phyloP scores from a whole-genome alignment of 441 rosid species.

The Manihot esculenta region DNA sequence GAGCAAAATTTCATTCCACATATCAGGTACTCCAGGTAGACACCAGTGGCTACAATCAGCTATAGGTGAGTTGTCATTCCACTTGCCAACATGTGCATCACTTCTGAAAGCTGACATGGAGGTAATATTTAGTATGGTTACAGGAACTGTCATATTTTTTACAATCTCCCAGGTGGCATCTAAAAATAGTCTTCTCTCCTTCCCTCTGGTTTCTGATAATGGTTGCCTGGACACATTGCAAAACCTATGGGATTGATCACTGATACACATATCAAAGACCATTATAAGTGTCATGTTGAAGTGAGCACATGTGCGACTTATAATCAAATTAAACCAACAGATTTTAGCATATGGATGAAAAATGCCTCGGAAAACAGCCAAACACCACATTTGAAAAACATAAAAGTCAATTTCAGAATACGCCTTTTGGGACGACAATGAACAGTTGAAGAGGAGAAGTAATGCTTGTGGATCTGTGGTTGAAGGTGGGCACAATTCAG shows the following conservation, averaged over 20 bases:
- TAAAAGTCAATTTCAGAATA: too few relatives aligned
- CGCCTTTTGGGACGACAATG: too few relatives aligned
- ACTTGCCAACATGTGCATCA: conserved; percentile 76
- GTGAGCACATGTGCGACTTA: conserved; percentile 2
- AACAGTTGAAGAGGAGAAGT: too few relatives aligned
- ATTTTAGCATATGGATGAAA: too few relatives aligned
- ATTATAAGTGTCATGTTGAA: conserved; percentile 9
- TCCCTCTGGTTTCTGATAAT: conserved; percentile 41
- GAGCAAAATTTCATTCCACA: conserved; percentile 72
- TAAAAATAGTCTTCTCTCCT: conserved; percentile 47
- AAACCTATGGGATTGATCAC: conserved; percentile 42
- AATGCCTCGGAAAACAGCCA: too few relatives aligned
- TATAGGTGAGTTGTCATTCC: conserved; percentile 55
- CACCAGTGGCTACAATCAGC: conserved; percentile 95
- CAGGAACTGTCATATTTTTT: conserved; percentile 53
- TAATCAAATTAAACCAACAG: background rate
- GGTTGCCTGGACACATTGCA: conserved; percentile 65
- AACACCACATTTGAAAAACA: too few relatives aligned
- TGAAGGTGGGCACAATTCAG: too few relatives aligned
- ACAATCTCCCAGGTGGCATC: conserved; percentile 48
- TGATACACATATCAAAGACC: conserved; percentile 24
- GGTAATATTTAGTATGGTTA: conserved; percentile 54
- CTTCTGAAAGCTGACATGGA: conserved; percentile 66
- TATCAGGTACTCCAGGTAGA: conserved; percentile 79
- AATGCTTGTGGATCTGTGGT: too few relatives aligned